Conservation (phyloP, 164 flowering plant species). For the Euptelea pleiosperma region DNA sequence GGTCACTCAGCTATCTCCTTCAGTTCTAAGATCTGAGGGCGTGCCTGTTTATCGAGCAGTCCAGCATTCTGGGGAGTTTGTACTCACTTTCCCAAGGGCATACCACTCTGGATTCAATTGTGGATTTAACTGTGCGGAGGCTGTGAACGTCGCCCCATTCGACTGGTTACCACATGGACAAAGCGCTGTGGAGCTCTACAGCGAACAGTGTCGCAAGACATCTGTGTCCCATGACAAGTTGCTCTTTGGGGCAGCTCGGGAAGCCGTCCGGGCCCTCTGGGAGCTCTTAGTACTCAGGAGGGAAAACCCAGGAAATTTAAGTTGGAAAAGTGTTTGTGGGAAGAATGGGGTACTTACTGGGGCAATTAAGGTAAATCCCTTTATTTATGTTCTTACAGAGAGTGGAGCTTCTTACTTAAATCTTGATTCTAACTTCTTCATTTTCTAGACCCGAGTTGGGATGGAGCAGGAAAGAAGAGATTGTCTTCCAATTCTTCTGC, state of each 20-base stretch:
- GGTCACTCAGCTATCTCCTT: conserved; percentile 87
- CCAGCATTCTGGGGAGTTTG: conserved; percentile 73
- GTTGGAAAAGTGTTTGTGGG: conserved; percentile 64
- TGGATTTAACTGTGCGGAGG: conserved; percentile 87
- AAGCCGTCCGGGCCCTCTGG: conserved; percentile 55
- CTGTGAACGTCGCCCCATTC: conserved; percentile 82
- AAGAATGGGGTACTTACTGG: conserved; percentile 61
- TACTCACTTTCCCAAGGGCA: conserved; percentile 83
- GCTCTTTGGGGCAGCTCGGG: conserved; percentile 47
- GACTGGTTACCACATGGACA: conserved; percentile 85
- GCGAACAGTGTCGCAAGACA: conserved; percentile 63
- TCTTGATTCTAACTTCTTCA: conserved; percentile 1
- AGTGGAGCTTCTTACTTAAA: not conserved
- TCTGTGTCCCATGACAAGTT: conserved; percentile 79
- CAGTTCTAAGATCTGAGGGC: conserved; percentile 61
- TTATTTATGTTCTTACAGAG: not conserved
- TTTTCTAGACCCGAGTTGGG: conserved; percentile 51
- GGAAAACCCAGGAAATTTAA: conserved; percentile 35
- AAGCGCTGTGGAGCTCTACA: conserved; percentile 69
- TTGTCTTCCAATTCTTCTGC: conserved; percentile 33
- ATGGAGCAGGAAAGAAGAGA: conserved; percentile 67
- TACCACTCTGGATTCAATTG: conserved; percentile 82
- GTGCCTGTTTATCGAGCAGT: conserved; percentile 68
- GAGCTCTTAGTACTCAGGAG: conserved; percentile 37
- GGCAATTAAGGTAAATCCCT: conserved; percentile 55